Evolutionary conservation across 1,284 basidiomycete species (phyloP).

Genomic region (Naganishia sp.): DNA sequence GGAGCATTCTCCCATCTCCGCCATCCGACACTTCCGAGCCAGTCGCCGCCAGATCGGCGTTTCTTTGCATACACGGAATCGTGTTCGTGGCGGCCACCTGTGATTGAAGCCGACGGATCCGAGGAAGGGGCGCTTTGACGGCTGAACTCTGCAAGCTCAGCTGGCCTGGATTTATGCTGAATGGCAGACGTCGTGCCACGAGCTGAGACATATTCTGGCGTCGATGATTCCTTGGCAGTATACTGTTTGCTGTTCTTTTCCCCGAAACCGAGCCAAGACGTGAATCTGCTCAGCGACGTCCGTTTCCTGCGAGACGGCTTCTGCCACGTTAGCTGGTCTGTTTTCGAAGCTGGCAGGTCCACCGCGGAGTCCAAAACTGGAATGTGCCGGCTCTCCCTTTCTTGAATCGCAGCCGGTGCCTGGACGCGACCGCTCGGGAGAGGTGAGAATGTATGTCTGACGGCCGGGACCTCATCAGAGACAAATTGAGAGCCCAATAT

Average conservation of each 20-base stretch:
- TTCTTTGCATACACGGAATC: no score
- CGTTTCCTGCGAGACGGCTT: conserved; percentile 3
- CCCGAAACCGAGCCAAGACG: conserved; percentile 12
- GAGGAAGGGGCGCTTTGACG: no score
- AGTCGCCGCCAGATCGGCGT: conserved; percentile 16
- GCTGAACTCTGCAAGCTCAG: no score
- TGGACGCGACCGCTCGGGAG: no score
- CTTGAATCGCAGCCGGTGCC: no score
- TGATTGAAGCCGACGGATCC: no score
- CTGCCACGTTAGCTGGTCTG: background rate
- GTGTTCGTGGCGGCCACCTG: no score
- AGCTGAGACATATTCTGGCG: background rate
- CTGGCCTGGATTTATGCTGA: no score
- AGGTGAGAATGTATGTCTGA: no score
- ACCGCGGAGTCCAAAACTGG: background rate
- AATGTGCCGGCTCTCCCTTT: background rate
- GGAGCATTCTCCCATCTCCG: background rate
- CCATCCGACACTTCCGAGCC: conserved; percentile 12
- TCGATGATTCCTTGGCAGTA: background rate
- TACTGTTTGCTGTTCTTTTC: conserved; percentile 4
- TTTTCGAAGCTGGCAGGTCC: background rate
- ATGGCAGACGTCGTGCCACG: no score
- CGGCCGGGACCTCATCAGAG: no score
- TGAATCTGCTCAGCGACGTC: conserved; percentile 14
- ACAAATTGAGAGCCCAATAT: no score